Conservation (phyloP, 139 green algal species). For the Chlorella sp. region DNA sequence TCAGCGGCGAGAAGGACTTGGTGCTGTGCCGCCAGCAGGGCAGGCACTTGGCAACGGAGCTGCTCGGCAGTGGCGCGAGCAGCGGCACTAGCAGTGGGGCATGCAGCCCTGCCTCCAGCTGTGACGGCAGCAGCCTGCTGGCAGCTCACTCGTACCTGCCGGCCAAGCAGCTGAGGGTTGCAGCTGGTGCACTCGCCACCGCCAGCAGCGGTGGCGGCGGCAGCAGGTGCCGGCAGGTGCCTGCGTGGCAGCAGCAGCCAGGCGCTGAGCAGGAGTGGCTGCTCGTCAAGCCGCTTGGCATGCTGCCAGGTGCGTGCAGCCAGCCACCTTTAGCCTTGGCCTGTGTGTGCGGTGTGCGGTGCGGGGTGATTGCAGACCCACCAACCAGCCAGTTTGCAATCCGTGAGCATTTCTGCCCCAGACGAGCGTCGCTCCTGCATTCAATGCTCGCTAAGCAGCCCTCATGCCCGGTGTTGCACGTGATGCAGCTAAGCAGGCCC, state of each 20-base stretch:
- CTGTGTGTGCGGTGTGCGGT: neutral
- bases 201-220: too few species aligned
- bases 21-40: conserved; percentile 35
- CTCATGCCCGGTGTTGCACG: too few species aligned
- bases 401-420: too few species aligned
- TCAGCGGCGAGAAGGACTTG: neutral
- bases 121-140: neutral
- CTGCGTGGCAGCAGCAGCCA: neutral
- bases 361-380: neutral
- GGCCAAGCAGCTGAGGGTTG: too few species aligned
- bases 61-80: neutral
- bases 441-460: too few species aligned
- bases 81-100: neutral
- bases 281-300: neutral
- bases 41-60: neutral
- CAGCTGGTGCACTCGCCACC: too few species aligned
- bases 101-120: neutral
- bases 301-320: neutral
- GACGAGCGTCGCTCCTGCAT: too few species aligned
- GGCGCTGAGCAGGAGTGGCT: neutral
- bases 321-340: too few species aligned
- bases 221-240: neutral
- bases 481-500: too few species aligned
- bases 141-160: too few species aligned
- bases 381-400: too few species aligned